Evolutionary conservation across 352 stramenopile genomes (phyloP).

Genomic region (Phytophthora fragariaefolia): DNA sequence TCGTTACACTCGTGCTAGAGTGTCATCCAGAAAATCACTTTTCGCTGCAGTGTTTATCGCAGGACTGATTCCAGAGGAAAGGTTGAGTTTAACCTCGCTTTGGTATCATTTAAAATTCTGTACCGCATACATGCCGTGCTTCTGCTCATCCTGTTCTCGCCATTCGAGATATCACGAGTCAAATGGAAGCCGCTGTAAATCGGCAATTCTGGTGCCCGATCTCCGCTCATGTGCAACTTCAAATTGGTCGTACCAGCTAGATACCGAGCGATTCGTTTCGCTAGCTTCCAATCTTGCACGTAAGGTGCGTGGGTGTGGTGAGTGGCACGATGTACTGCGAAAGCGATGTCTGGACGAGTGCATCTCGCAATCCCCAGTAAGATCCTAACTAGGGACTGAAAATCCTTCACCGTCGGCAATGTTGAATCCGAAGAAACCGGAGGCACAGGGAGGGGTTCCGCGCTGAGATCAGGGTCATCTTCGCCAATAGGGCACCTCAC

Average conservation of each 20-base stretch:
- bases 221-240: not conserved
- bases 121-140: not conserved
- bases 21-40: not conserved
- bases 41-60: not conserved
- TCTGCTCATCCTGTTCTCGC: not conserved
- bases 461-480: too few species aligned
- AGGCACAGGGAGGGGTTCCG: too few species aligned
- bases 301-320: not conserved
- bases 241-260: not conserved
- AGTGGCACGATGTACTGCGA: not conserved
- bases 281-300: not conserved
- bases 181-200: not conserved
- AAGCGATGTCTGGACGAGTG: constrained; percentile 10
- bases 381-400: constrained; percentile 1
- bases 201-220: not conserved
- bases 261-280: constrained; percentile 6
- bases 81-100: not conserved
- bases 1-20: not conserved
- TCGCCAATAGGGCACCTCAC: too few species aligned
- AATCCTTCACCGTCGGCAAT: too few species aligned
- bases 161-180: not conserved
- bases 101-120: not conserved
- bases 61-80: not conserved
- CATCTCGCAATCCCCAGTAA: constrained; percentile 10
- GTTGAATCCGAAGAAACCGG: too few species aligned